A percentile compares a stretch with the other conserved stretches of the same genome.
These are phyloP conservation scores for Entomortierella chlamydospora DNA, from an alignment of 192 early-diverging fungal genomes.

Conservation along the genomic window DNA sequence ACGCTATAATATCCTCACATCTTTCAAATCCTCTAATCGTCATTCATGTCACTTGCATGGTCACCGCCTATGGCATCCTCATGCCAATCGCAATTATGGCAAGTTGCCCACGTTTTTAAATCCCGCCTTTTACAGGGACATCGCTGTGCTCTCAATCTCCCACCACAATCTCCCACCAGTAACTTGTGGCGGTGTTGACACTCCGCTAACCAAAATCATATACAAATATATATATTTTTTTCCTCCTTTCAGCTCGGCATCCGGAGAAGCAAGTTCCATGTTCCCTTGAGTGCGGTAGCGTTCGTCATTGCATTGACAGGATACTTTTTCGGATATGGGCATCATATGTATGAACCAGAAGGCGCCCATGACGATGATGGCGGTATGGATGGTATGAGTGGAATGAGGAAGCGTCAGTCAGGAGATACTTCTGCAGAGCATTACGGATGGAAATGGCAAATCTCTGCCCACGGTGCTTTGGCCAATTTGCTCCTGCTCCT, in stretches of 20 bases:
- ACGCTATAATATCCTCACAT: conserved; percentile 20
- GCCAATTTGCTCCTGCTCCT: conserved; percentile 38
- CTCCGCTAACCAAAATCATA: conserved; percentile 1
- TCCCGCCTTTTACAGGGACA: background rate
- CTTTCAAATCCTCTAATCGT: conserved; percentile 56
- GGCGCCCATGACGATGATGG: conserved; percentile 10
- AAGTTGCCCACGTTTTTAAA: conserved; percentile 9
- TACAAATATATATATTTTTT: no score
- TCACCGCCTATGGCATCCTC: conserved; percentile 51
- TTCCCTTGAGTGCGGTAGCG: conserved; percentile 25
- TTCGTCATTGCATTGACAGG: conserved; percentile 33
- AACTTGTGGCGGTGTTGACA: background rate
- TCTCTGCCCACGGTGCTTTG: conserved; percentile 42
- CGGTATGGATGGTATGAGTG: conserved; percentile 16
- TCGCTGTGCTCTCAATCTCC: no score
- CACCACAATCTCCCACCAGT: no score
- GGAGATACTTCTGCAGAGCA: conserved; percentile 47
- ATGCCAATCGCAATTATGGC: conserved; percentile 56
- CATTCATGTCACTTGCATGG: conserved; percentile 58
- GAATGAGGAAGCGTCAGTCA: conserved; percentile 21
- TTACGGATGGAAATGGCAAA: conserved; percentile 31
- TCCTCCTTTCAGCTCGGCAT: conserved; percentile 33
- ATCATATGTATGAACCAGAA: conserved; percentile 41
- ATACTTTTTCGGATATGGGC: conserved; percentile 47
- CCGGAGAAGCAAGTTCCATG: conserved; percentile 40